phyloP scores from a whole-genome alignment of 2,329 filamentous ascomycete species.

The Exophiala sp. region DNA sequence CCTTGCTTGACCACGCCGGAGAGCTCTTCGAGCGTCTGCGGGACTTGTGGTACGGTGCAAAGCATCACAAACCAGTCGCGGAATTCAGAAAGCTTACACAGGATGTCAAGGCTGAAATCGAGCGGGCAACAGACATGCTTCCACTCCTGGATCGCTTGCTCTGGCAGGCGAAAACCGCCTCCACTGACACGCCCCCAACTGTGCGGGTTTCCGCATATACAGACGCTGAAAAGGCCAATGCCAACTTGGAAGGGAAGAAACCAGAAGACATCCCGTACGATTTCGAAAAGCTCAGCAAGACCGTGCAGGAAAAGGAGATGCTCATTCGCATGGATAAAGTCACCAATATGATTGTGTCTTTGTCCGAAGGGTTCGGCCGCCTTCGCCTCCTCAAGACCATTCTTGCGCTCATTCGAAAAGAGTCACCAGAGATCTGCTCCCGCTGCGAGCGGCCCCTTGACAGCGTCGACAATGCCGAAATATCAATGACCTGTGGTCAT shows the following conservation, averaged over 20 bases:
- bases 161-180: slow-evolving; percentile 9
- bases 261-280: too few species aligned
- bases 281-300: too few species aligned
- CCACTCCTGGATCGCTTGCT: slow-evolving; percentile 11
- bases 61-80: background rate
- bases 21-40: slow-evolving; percentile 9
- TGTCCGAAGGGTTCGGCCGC: background rate
- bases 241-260: too few species aligned
- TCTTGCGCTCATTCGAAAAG: background rate
- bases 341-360: background rate
- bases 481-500: slow-evolving; percentile 53
- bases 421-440: slow-evolving; percentile 30
- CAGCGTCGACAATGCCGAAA: slow-evolving; percentile 33
- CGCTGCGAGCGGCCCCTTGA: slow-evolving; percentile 32
- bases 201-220: too few species aligned
- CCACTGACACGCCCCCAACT: background rate
- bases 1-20: background rate
- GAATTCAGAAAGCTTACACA: slow-evolving; percentile 6
- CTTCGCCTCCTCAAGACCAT: slow-evolving; percentile 4
- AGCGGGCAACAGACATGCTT: slow-evolving; percentile 4
- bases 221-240: too few species aligned
- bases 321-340: background rate
- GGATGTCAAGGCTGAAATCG: background rate
- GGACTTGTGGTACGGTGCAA: slow-evolving; percentile 11
- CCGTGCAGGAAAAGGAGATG: background rate